phyloP scores from a whole-genome alignment of 148 eudicot genomes.

The Diospyros lotus region DNA sequence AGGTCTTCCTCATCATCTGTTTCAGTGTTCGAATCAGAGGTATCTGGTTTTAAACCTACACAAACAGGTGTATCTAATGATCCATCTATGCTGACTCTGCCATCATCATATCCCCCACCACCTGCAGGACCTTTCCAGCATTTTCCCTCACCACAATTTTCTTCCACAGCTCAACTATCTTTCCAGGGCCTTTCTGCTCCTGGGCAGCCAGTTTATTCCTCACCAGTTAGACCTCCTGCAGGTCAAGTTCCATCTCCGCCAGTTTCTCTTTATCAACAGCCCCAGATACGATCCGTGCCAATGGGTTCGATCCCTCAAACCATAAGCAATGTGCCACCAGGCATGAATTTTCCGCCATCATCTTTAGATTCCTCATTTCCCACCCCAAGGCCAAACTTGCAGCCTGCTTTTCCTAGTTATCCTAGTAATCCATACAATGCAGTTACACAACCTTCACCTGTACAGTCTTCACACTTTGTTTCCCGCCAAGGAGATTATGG shows the following conservation, averaged over 20 bases:
- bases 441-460: constrained; percentile 34
- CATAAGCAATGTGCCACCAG: constrained; percentile 25
- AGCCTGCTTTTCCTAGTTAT: constrained; percentile 34
- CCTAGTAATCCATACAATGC: constrained; percentile 19
- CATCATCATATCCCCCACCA: constrained; percentile 41
- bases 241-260: constrained; percentile 25
- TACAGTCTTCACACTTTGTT: constrained; percentile 37
- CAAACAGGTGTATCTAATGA: constrained; percentile 34
- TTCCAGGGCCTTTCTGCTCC: constrained; percentile 31
- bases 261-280: constrained; percentile 20
- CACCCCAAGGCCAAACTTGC: constrained; percentile 30
- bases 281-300: constrained; percentile 28
- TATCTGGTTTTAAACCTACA: constrained; percentile 47
- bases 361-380: constrained; percentile 21
- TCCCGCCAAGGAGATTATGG: constrained; percentile 49
- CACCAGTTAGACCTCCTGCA: constrained; percentile 49
- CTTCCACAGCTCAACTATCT: constrained; percentile 43
- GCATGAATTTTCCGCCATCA: constrained; percentile 15
- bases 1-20: constrained; percentile 41
- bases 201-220: constrained; percentile 46
- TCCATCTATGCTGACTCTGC: constrained; percentile 25
- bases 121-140: constrained; percentile 51
- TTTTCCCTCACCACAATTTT: constrained; percentile 52
- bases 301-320: constrained; percentile 46
- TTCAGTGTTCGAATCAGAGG: constrained; percentile 37